Conservation (phyloP, 2,329 filamentous ascomycete genomes). For the Exophiala dermatitidis region DNA sequence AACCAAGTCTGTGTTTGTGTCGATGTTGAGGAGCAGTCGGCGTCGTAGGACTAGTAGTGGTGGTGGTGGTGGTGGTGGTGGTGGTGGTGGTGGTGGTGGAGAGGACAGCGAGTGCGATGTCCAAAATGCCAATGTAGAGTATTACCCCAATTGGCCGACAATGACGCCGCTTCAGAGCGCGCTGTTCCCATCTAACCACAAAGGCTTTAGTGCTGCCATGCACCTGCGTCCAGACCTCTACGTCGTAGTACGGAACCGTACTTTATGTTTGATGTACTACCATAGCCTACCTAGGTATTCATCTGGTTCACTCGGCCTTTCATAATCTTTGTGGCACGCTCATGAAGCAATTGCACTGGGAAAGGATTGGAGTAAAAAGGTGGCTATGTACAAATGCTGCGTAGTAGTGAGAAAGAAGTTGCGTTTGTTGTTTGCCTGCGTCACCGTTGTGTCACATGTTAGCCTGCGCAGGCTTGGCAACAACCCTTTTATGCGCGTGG, state of each 20-base stretch:
- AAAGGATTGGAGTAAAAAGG: no score
- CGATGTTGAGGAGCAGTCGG: background rate
- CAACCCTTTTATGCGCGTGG: no score
- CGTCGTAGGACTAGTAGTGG: background rate
- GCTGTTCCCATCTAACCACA: background rate
- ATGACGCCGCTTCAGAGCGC: background rate
- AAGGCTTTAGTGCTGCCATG: background rate
- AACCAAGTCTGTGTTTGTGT: no score
- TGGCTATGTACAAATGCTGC: no score
- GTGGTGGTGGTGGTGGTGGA: background rate
- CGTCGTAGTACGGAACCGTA: no score
- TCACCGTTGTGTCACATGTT: no score
- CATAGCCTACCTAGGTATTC: background rate
- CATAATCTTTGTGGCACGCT: background rate
- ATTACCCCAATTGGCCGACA: background rate
- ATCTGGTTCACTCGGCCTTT: background rate
- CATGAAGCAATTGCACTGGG: no score
- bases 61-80: background rate
- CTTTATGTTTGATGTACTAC: no score
- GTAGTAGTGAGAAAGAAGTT: no score
- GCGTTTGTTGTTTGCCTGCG: no score
- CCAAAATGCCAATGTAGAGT: constrained; percentile 2
- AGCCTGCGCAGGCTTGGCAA: no score
- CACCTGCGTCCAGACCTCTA: no score
- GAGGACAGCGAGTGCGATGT: background rate